Evolutionary conservation across 306 rosid genomes (phyloP), one percentile per base, ranked within the genome.

Genomic region (Vachellia collinsii): DNA sequence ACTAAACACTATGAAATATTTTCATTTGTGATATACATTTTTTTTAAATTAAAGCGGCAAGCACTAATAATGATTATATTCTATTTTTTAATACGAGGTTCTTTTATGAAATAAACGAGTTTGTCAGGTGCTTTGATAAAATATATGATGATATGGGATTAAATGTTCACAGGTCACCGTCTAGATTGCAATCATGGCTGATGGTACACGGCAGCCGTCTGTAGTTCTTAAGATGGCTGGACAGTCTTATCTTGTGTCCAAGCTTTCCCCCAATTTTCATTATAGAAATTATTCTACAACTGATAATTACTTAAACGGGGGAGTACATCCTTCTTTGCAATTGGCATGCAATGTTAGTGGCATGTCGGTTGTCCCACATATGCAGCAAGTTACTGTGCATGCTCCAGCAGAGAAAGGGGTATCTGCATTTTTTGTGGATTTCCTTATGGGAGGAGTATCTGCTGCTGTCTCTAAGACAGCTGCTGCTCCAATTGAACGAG

Each of bases 401-500:
- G 91, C 98, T 63, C 98, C 98, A 0, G 56, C 86, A 3, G 98
- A 93, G 90, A 90, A 89, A 84, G 94, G 97, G 66, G 79, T 71
- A 1, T 16, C 79, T 79, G 89, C 68, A 2, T 93, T 93, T 85
- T 34, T 86, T 3, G 69, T 88, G 9, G 97, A 93, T 84, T 93
- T 93, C 71, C 86, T 93, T 75, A 93, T 93, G 98, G 98, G 98
- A 51, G 98, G 98, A 83, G 98, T 90, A 1, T 91, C 97, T 85
- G 98, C 98, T 63, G 97, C 98, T 75, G 95, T 94, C 29, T 94
- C 97, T 3, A 90, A 94, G 88, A 89, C 98, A 2, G 98, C 98
- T 37, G 97, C 97, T 23, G 98, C 97, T 80, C 98, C 98, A 16
- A 94, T 94, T 74, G 98, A 94, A 63, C 94, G 97, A 56, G 88